Evolutionary conservation across 75 land plant genomes (phyloP).

Genomic region (Selaginella tamariscina): DNA sequence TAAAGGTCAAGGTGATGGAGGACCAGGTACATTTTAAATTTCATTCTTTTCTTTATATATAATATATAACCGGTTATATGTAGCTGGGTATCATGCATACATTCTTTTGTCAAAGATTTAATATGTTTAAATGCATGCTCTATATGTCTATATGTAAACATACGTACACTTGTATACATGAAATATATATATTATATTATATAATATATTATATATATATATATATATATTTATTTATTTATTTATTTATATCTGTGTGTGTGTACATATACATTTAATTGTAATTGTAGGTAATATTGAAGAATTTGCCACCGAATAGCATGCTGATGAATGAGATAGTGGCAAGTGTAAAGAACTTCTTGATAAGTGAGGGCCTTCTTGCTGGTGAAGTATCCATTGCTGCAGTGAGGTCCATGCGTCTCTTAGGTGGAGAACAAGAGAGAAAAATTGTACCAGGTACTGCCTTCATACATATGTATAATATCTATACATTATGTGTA

Average conservation of each 20-base stretch:
- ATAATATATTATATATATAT: too few relatives aligned
- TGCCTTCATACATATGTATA: too few relatives aligned
- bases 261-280: too few relatives aligned
- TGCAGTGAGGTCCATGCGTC: constrained; percentile 36
- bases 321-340: constrained; percentile 66
- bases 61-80: not conserved
- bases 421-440: constrained; percentile 56
- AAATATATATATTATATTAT: too few relatives aligned
- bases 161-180: too few relatives aligned
- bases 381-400: constrained; percentile 51
- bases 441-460: constrained; percentile 17
- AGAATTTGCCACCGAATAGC: constrained; percentile 80
- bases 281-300: constrained; percentile 50
- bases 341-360: constrained; percentile 57
- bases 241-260: too few relatives aligned
- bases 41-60: not conserved
- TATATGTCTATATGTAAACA: too few relatives aligned
- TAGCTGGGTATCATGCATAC: too few relatives aligned
- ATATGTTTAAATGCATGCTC: too few relatives aligned
- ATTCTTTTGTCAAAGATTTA: too few relatives aligned
- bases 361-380: constrained; percentile 56
- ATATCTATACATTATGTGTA: too few relatives aligned
- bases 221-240: too few relatives aligned
- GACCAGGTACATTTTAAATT: constrained; percentile 52
- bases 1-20: constrained; percentile 68